phyloP scores from a whole-genome alignment of 305 asterid species.

The Rubia peregrina region DNA sequence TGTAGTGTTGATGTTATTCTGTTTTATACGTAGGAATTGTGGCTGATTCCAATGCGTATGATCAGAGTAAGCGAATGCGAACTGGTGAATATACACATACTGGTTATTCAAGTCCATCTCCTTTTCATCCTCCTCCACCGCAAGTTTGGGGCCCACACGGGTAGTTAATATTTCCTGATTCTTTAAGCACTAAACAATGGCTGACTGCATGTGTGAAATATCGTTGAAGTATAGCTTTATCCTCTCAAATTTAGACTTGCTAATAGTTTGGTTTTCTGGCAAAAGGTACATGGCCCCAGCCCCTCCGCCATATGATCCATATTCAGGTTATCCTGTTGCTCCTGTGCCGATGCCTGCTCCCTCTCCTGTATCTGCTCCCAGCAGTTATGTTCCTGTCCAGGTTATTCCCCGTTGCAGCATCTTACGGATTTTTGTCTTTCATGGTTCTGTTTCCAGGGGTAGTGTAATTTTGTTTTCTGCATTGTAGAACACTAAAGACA shows the following conservation, averaged over 20 bases:
- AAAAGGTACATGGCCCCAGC: slow-evolving; percentile 87
- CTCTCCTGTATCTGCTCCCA: slow-evolving; percentile 81
- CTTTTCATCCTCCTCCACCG: slow-evolving; percentile 88
- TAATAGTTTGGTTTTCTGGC: slow-evolving; percentile 9
- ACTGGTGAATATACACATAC: slow-evolving; percentile 88
- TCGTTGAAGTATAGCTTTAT: not conserved
- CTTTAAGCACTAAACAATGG: not conserved
- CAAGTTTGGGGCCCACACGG: slow-evolving; percentile 97
- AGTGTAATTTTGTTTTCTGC: slow-evolving; percentile 16
- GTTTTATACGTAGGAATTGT: slow-evolving; percentile 51
- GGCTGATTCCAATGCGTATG: slow-evolving; percentile 70
- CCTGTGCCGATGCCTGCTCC: slow-evolving; percentile 85
- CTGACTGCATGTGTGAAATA: not conserved
- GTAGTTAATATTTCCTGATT: slow-evolving; percentile 25
- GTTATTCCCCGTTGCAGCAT: slow-evolving; percentile 25
- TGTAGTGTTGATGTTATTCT: not conserved
- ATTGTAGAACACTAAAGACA: slow-evolving; percentile 86
- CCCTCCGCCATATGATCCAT: slow-evolving; percentile 96
- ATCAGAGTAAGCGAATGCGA: slow-evolving; percentile 93
- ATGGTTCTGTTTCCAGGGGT: slow-evolving; percentile 7
- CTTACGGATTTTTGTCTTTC: slow-evolving; percentile 5
- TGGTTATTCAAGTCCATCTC: slow-evolving; percentile 82
- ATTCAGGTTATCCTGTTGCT: slow-evolving; percentile 83
- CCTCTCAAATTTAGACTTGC: not conserved
- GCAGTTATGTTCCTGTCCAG: slow-evolving; percentile 93